Base-by-base conservation (phyloP, 2,329 filamentous ascomycete genomes). In the Curvularia lunata region DNA sequence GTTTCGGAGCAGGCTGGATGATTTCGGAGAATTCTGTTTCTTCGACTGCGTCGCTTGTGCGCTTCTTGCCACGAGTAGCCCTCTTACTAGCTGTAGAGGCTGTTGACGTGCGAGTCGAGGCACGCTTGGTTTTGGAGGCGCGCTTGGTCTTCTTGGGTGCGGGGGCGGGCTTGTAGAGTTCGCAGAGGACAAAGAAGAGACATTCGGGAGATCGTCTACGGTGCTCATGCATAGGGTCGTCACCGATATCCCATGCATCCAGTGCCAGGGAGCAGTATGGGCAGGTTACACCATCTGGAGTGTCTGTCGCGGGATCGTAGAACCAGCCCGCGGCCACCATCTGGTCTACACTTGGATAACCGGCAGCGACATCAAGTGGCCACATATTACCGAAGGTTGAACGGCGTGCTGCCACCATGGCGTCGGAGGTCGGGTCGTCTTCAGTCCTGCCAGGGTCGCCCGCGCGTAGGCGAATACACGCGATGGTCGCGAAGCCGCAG, bases 291-390 rank as follows among this genome's bases (percentile, higher is more conserved):
- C 94, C 91, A 75, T 99, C 95, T 64, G 95, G 89, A 12, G 88
- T 91, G 42, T 94, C 92, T 42, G 86, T 80, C 5, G 87, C 91
- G 0, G 95, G 93, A 23, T 92, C 96, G 78, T 93, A 97, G 73
- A 90, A 92, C 93, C 94, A 99, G 10, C 95, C 95, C 27, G 92
- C 91, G 64, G 94, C 91, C 32, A 91, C 91, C 80, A 98, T 88
- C 88, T 95, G 61, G 66, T 95, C 90, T 0, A 71, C 62, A 12
- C 60, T 61, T 9, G 74, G 74, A 37, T 67, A 75, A 13, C 65
- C 66, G 27, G 61, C 68, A 9, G 48, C 60, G 23, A 54, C 56
- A 46, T 99, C 93, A 68, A 99, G 91, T 0, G 93, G 92, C 95
- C 95, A 99, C 65, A 84, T 83, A 13, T 85, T 85, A n/a, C 83